These are phyloP conservation scores for Ceratocystis albifundus DNA, from an alignment of 2,329 filamentous ascomycete genomes.

Conservation along the genomic window DNA sequence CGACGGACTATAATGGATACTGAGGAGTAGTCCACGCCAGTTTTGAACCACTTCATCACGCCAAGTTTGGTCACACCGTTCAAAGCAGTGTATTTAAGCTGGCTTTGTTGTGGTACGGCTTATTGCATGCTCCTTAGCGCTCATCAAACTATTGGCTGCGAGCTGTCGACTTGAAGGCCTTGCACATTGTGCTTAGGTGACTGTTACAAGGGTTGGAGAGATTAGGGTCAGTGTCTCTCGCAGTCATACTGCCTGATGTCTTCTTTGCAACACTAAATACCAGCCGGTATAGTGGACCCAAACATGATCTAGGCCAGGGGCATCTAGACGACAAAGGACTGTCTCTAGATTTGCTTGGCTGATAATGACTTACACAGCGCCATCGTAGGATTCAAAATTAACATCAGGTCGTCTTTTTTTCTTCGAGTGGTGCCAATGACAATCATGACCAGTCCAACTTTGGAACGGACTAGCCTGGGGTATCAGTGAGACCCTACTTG, in stretches of 20 bases:
- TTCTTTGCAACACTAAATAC: neutral
- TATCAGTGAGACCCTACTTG: neutral
- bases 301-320: neutral
- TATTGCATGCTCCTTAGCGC: neutral
- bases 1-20: too few relatives aligned
- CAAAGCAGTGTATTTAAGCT: neutral
- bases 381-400: neutral
- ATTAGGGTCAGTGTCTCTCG: neutral
- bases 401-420: neutral
- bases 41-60: neutral
- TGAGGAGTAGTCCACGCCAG: neutral
- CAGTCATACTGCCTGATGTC: neutral
- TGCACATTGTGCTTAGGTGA: neutral
- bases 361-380: neutral
- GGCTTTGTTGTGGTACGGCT: neutral
- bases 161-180: neutral
- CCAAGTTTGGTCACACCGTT: neutral
- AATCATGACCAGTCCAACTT: neutral
- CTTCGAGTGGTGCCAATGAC: neutral
- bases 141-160: neutral
- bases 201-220: neutral
- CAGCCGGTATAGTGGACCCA: neutral
- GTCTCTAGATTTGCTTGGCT: neutral
- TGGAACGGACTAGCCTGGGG: neutral
- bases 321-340: neutral